A percentile compares a stretch with the other conserved stretches of the same genome.
phyloP scores from a whole-genome alignment of 345 rosid genomes.

The Hypericum androsaemum region DNA sequence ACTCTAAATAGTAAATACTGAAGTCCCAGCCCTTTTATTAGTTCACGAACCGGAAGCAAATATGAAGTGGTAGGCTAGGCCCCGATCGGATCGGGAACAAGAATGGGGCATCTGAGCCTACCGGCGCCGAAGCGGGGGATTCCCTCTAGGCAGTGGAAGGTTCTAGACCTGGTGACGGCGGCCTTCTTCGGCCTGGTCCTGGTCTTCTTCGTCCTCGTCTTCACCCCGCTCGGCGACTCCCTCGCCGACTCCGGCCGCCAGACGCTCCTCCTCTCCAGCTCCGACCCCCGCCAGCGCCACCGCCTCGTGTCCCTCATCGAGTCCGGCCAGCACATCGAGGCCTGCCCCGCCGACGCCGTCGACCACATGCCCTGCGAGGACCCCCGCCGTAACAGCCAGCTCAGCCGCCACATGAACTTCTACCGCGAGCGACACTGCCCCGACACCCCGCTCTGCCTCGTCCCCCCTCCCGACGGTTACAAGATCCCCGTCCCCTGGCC shows the following conservation, averaged over 20 bases:
- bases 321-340: conserved; percentile 15
- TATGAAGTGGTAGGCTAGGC: too few relatives aligned
- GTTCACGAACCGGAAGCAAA: too few relatives aligned
- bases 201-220: conserved; percentile 72
- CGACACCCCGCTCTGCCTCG: conserved; percentile 73
- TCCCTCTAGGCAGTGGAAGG: conserved; percentile 74
- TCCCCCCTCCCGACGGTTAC: conserved; percentile 80
- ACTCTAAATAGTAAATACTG: too few relatives aligned
- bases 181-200: conserved; percentile 65
- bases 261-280: conserved; percentile 63
- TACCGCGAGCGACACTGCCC: conserved; percentile 95
- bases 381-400: conserved; percentile 83
- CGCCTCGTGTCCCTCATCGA: conserved; percentile 62
- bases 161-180: conserved; percentile 79
- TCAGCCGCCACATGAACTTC: conserved; percentile 84
- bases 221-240: conserved; percentile 92
- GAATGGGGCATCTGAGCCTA: conserved; percentile 62
- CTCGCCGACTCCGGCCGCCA: conserved; percentile 93
- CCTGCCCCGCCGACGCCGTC: conserved; percentile 45
- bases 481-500: conserved; percentile 83
- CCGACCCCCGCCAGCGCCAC: conserved; percentile 81
- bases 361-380: conserved; percentile 98
- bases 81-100: too few relatives aligned
- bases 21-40: too few relatives aligned
- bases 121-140: conserved; percentile 57